Percentiles rank a stretch among this genome's conserved stretches.
These are phyloP conservation scores for Penicillium atrosanguineum DNA, from an alignment of 495 filamentous ascomycete species.

Conservation along the genomic window DNA sequence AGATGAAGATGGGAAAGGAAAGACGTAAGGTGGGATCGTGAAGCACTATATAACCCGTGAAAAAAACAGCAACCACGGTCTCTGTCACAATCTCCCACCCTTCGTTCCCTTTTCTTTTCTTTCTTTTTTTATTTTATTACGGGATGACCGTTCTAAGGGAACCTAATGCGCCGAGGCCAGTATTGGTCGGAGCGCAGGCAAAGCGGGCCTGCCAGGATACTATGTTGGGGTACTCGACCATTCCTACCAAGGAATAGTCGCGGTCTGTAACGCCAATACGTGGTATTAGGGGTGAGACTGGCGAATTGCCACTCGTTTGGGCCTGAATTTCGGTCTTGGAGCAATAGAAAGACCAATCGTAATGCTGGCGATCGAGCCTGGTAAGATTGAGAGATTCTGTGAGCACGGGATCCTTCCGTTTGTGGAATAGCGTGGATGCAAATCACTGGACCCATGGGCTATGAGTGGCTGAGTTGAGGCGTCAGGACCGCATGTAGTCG, in stretches of 20 bases:
- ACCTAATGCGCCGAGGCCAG: constrained; percentile 13
- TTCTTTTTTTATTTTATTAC: constrained; percentile 6
- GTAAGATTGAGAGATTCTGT: neutral
- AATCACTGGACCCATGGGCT: neutral
- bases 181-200: neutral
- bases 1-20: constrained; percentile 1
- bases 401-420: neutral
- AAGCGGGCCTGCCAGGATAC: neutral
- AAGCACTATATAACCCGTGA: constrained; percentile 16
- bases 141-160: constrained; percentile 6
- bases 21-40: constrained; percentile 9
- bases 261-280: neutral
- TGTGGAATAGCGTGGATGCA: neutral
- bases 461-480: neutral
- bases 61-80: constrained; percentile 1
- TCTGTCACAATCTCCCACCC: neutral
- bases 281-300: neutral
- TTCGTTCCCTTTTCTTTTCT: constrained; percentile 7
- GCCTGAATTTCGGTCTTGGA: neutral
- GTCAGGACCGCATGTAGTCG: neutral
- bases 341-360: neutral
- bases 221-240: neutral
- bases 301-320: neutral
- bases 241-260: neutral
- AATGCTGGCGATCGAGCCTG: neutral